A percentile compares a stretch with the other conserved stretches of the same genome.
These are phyloP conservation scores for Globisporangium heterothallicum DNA, from an alignment of 352 stramenopile genomes.

Conservation along the genomic window DNA sequence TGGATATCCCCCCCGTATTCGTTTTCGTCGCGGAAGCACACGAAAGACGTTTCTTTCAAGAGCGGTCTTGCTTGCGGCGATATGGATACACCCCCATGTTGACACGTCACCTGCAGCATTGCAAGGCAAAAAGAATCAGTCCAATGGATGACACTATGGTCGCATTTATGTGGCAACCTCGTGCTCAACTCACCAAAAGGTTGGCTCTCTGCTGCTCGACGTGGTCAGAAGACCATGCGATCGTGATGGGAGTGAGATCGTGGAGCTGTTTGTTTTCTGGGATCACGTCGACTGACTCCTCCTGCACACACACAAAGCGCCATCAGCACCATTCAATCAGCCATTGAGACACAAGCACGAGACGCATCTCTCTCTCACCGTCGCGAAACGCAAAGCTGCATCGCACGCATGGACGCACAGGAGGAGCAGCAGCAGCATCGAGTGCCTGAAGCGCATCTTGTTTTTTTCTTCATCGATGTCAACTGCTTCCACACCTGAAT, in stretches of 20 bases:
- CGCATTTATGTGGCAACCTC: background rate
- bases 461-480: too few species aligned
- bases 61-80: background rate
- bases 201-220: background rate
- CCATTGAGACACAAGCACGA: background rate
- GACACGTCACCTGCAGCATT: background rate
- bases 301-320: background rate
- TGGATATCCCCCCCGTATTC: too few species aligned
- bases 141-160: background rate
- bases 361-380: background rate
- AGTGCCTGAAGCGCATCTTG: background rate
- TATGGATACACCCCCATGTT: background rate
- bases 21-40: conserved; percentile 1
- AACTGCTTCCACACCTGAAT: too few species aligned
- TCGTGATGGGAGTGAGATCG: background rate
- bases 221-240: background rate
- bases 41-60: conserved; percentile 12
- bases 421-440: background rate
- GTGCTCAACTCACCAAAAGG: background rate
- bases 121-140: background rate
- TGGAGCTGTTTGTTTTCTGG: background rate
- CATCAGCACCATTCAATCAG: background rate
- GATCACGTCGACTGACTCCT: background rate
- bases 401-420: background rate
- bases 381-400: background rate